phyloP scores from a whole-genome alignment of 2,329 filamentous ascomycete genomes.

The Pezicula carpinea region DNA sequence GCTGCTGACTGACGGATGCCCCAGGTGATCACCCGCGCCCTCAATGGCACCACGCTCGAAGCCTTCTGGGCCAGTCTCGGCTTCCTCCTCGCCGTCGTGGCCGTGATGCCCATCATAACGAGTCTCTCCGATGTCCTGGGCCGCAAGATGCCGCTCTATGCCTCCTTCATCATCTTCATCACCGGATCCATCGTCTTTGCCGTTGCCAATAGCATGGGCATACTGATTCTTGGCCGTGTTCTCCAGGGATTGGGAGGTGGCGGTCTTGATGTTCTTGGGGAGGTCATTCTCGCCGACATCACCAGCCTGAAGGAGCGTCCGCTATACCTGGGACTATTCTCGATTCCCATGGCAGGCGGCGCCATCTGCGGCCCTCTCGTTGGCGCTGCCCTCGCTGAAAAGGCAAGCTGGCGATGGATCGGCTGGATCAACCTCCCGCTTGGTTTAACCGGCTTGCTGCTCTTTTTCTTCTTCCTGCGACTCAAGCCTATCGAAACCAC shows the following conservation, averaged over 20 bases:
- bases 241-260: conserved; percentile 45
- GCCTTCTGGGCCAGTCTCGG: conserved; percentile 67
- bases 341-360: conserved; percentile 61
- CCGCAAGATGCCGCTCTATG: conserved; percentile 42
- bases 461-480: conserved; percentile 2
- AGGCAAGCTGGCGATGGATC: conserved; percentile 49
- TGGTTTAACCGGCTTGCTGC: not conserved
- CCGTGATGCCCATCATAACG: conserved; percentile 64
- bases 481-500: not conserved
- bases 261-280: conserved; percentile 42
- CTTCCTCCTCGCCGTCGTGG: conserved; percentile 62
- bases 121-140: conserved; percentile 52
- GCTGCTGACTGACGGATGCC: no score
- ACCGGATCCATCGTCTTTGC: conserved; percentile 42
- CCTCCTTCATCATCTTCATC: conserved; percentile 42
- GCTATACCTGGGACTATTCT: conserved; percentile 56
- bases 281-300: conserved; percentile 45
- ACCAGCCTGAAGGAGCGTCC: conserved; percentile 38
- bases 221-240: conserved; percentile 41
- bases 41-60: conserved; percentile 48
- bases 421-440: conserved; percentile 14
- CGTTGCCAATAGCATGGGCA: conserved; percentile 35
- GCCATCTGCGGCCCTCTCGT: conserved; percentile 56
- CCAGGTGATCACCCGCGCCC: conserved; percentile 19
- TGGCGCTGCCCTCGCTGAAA: conserved; percentile 58